Base-by-base conservation (phyloP, 345 rosid species). In the Isatis tinctoria region DNA sequence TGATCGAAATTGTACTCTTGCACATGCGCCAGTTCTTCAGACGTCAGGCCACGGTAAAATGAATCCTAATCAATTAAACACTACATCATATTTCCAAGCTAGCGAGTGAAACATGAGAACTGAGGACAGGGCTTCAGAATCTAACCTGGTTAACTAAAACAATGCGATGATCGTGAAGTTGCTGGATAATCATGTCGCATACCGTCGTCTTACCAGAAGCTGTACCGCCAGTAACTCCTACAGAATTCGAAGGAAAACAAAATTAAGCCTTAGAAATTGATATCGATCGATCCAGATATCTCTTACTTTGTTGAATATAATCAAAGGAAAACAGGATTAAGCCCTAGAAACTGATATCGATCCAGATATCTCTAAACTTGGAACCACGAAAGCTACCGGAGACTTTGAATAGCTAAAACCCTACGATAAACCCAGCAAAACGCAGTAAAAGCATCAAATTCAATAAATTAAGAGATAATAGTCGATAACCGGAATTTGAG, bases 201-300 rank as follows among this genome's bases (percentile, higher is more conserved):
- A 96, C 99, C 0, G 98, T 96, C 9, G 99, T 96, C 82, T 96
- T 96, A 40, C 99, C 99, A 0, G 99, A 96, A 80, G 99, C 98
- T 5, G 98, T 96, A 76, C 99, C 99, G 58, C 99, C 99, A 8
- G 95, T 90, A 27, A 96, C 99, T 70, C 99, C 98, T 96, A 79
- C 59, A 69, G 30, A 35, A 57, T 37, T 33, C 49, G 18, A 58
- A 48, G 3, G 8, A 40, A 6, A 61, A 6, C 13, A 69, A 47
- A 33, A 48, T 18, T 17, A 69, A 26, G 24, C 70, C 32, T 13
- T n/a, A 52, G 24, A 39, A 33, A 58, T 36, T 28, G 44, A 30
- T 27, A 22, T 35, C 22, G 16, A 35, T 35, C 22, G 16, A 66
- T 48, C 10, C 8, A 48, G n/a, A n/a, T n/a, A n/a, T n/a, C n/a